Evolutionary conservation across 2,329 filamentous ascomycete species (phyloP).

Genomic region (Ascochyta viciae-villosae): DNA sequence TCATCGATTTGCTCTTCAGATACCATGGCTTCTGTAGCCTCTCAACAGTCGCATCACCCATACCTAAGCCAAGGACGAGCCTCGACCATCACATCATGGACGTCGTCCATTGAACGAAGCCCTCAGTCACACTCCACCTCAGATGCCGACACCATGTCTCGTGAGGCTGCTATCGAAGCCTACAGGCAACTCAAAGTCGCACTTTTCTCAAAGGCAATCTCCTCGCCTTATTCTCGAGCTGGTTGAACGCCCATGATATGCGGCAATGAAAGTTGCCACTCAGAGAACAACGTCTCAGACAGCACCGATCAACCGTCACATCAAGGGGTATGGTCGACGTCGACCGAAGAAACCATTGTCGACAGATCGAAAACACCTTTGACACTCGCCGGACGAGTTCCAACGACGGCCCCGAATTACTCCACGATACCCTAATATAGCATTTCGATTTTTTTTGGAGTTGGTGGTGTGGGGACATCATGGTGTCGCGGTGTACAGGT

Average conservation of each 20-base stretch:
- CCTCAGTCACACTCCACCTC: slow-evolving; percentile 16
- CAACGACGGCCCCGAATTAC: neutral
- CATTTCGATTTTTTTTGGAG: neutral
- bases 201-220: slow-evolving; percentile 46
- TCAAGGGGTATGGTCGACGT: neutral
- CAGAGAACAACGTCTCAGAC: neutral
- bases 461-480: slow-evolving; percentile 5
- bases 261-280: neutral
- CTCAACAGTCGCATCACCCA: slow-evolving; percentile 30
- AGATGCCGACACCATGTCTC: slow-evolving; percentile 26
- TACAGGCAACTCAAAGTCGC: slow-evolving; percentile 43
- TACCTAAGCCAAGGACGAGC: slow-evolving; percentile 39
- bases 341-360: neutral
- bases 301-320: neutral
- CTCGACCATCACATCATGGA: slow-evolving; percentile 43
- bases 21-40: slow-evolving; percentile 24
- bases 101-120: slow-evolving; percentile 35
- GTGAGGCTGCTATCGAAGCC: slow-evolving; percentile 43
- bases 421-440: slow-evolving; percentile 7
- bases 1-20: slow-evolving; percentile 28
- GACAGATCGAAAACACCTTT: neutral
- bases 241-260: neutral
- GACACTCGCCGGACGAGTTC: slow-evolving; percentile 8
- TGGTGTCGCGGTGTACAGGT: neutral
- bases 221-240: slow-evolving; percentile 1